Evolutionary conservation across 2,329 filamentous ascomycete genomes (phyloP), one percentile per base, ranked within the genome.

Genomic region (Claviceps maximensis): DNA sequence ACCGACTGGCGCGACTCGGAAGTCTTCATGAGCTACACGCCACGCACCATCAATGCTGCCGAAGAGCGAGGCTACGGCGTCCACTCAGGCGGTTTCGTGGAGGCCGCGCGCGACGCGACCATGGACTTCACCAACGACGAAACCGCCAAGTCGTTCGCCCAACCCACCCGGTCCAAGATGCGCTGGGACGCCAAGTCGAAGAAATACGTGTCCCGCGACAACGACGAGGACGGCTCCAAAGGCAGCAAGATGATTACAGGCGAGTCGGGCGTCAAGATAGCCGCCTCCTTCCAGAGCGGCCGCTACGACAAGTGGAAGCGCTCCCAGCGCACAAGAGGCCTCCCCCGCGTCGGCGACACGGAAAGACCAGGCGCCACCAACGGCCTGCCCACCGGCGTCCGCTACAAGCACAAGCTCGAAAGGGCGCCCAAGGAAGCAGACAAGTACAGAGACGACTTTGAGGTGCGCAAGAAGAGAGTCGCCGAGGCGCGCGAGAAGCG

Each of bases 131-230:
- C 80, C 55, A 89, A 89, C 64, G 93, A 98, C 69, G 93, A 97
- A 60, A 80, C 79, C 12, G 80, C 81, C 60, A 87, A 87, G 64
- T 78, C 80, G 1, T 94, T 96, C 66, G 89, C 82, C 56, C 82
- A 87, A 61, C 82, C 89, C 2, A 79, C 83, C 47, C 85, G 83
- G 61, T 71, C 83, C 49, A 80, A 83, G 59, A 84, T 95, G 83
- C 85, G 93, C 59, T 98, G 93, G 93, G 93, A 98, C 73, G 91
- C 94, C 74, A 95, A 95, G 69, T 81, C 83, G 63, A 94, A 87
- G 71, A 97, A 96, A 71, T 98, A 97, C 71, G 91, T 98, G 38
- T 77, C 87, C 13, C 82, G 87, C 38, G 83, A 83, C 61, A 97
- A 98, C 74, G 93, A 98, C 71, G 87, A 95, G 61, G 94, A 98